Evolutionary conservation across 306 rosid species (phyloP), one percentile per base, ranked within the genome.

Genomic region (Rosa chinensis): DNA sequence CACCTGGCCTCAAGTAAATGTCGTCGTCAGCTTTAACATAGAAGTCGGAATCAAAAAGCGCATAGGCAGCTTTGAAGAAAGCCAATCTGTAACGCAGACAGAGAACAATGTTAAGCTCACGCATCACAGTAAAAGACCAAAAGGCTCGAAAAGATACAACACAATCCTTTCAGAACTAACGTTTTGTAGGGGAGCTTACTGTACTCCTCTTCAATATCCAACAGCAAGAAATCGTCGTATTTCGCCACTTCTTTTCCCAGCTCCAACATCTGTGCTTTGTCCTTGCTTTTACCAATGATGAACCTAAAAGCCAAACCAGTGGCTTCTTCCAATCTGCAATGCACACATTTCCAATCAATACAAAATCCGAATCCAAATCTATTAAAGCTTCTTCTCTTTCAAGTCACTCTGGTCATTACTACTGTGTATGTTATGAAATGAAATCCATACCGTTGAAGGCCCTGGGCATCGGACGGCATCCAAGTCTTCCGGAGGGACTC

Each of bases 181-280:
- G 99, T 96, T 91, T 93, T 96, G 87, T 96, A 89, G 76, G 99
- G 99, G 74, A 96, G 99, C 90, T 89, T 96, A 88, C 96, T 91
- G 83, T 96, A 96, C 97, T 96, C 96, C 93, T 93, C 99, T 89
- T 96, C 92, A 13, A 93, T 87, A 87, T 96, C 99, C 90, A 96
- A 68, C 39, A 81, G 87, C 91, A 96, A 78, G 84, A 96, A 93
- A 78, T 96, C 99, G 58, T 96, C 97, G 25, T 89, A 90, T 80
- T 82, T 80, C 4, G 93, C 92, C 23, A 91, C 74, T 85, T 96
- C 99, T 80, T 70, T 88, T 73, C 71, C 83, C 56, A 96, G 98
- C 32, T 89, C 91, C 20, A 78, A 64, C 98, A 93, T 96, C 88
- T 96, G 87, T 5, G 67, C 78, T 81, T 75, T 88, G 74, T 91